Evolutionary conservation across 140 eudicot species (phyloP).

Genomic region (Anethum foeniculum): DNA sequence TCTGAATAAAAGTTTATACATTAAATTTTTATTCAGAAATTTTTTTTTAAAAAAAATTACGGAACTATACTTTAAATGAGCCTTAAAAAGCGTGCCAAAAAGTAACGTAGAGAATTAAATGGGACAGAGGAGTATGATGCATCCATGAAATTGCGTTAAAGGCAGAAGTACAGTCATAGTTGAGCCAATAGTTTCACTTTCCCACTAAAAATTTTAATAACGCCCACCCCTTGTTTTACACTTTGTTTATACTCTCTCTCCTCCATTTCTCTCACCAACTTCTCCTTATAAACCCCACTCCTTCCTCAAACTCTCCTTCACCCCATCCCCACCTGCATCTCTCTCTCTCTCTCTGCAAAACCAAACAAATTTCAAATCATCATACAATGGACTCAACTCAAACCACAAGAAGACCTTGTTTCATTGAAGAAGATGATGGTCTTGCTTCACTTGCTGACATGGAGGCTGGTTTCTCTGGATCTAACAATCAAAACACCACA

Average conservation of each 20-base stretch:
- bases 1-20: too few relatives aligned
- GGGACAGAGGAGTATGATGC: too few relatives aligned
- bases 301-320: constrained; percentile 16
- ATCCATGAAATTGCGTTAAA: not conserved
- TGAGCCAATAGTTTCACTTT: constrained; percentile 56
- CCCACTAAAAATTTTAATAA: constrained; percentile 22
- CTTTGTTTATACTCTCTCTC: constrained; percentile 11
- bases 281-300: constrained; percentile 41
- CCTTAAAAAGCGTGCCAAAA: too few relatives aligned
- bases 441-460: constrained; percentile 32
- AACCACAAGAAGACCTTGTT: constrained; percentile 26
- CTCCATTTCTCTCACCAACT: constrained; percentile 30
- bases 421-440: constrained; percentile 34
- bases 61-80: too few relatives aligned
- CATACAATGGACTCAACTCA: constrained; percentile 29
- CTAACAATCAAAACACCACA: not conserved
- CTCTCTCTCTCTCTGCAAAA: not conserved
- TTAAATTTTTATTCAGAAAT: too few relatives aligned
- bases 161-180: constrained; percentile 8
- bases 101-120: too few relatives aligned
- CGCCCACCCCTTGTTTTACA: constrained; percentile 24
- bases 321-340: not conserved
- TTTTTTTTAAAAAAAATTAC: too few relatives aligned
- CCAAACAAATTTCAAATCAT: not conserved
- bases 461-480: constrained; percentile 22